phyloP scores from a whole-genome alignment of 345 rosid genomes.

The Clarkia xantiana region DNA sequence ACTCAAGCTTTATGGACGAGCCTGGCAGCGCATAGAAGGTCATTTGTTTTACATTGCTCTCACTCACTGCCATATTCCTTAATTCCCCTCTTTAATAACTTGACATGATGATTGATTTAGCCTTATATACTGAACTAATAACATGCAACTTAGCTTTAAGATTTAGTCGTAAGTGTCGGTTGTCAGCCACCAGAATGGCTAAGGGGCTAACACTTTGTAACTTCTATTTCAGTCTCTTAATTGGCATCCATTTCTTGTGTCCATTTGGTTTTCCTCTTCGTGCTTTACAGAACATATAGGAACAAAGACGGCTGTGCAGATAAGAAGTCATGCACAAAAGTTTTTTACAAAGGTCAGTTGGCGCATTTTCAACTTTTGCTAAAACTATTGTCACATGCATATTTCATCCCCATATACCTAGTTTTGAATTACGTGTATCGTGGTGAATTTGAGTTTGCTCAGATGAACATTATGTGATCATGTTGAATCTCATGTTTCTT shows the following conservation, averaged over 20 bases:
- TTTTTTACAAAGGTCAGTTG: constrained; percentile 68
- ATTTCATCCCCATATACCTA: constrained; percentile 6
- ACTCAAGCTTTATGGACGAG: constrained; percentile 8
- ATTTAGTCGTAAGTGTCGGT: too few relatives aligned
- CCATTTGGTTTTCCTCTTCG: constrained; percentile 14
- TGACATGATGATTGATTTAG: neutral
- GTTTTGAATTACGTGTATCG: neutral
- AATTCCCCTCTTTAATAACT: too few relatives aligned
- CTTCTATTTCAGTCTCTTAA: constrained; percentile 21
- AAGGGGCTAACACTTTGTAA: constrained; percentile 1
- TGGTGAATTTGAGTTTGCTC: too few relatives aligned
- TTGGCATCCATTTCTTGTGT: constrained; percentile 23
- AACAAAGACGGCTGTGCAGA: constrained; percentile 94
- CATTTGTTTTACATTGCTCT: constrained; percentile 2
- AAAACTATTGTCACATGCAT: neutral
- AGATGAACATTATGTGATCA: too few relatives aligned
- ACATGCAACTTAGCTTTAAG: too few relatives aligned
- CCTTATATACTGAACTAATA: too few relatives aligned
- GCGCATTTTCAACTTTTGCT: constrained; percentile 18
- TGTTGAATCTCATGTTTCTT: too few relatives aligned
- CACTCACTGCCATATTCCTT: neutral
- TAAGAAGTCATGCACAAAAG: constrained; percentile 96
- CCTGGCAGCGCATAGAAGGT: constrained; percentile 8
- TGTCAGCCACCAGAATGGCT: too few relatives aligned
- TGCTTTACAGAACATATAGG: constrained; percentile 79